Percentiles rank a stretch among this genome's conserved stretches.
Conservation (phyloP, 2,329 filamentous ascomycete genomes). For the Arthroderma uncinatum region DNA sequence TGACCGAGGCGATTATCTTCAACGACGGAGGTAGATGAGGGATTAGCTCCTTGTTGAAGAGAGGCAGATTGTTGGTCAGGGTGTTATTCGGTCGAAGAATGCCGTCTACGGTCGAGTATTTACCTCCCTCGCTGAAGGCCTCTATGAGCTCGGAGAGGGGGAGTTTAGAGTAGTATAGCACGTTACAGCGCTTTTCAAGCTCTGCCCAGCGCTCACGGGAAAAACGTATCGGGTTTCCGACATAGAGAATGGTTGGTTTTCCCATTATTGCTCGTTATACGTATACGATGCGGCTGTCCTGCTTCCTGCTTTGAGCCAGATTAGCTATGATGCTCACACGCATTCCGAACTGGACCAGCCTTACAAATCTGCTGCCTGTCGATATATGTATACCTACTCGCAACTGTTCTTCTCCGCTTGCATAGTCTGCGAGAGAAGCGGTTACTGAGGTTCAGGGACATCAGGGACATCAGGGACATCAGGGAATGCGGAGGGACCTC, state of each 20-base stretch:
- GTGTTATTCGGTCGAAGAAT: conserved; percentile 13
- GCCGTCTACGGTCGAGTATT: conserved; percentile 14
- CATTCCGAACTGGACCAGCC: no score
- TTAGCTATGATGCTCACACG: not conserved
- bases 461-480: no score
- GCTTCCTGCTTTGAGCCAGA: not conserved
- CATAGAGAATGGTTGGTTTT: conserved; percentile 14
- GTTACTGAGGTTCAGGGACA: no score
- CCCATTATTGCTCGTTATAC: not conserved
- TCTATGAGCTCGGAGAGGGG: conserved; percentile 12
- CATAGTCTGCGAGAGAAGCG: no score
- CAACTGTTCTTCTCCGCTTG: no score
- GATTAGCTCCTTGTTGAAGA: conserved; percentile 13
- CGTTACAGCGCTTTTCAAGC: conserved; percentile 12
- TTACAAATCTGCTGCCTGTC: no score
- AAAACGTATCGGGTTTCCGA: conserved; percentile 11
- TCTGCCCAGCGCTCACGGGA: conserved; percentile 10
- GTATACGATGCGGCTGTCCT: not conserved
- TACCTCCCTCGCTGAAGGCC: conserved; percentile 10
- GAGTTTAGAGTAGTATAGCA: conserved; percentile 10
- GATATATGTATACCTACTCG: no score
- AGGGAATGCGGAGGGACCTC: no score
- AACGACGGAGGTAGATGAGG: conserved; percentile 12
- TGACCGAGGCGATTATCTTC: conserved; percentile 14
- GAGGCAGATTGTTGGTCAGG: conserved; percentile 6